Percentiles rank a stretch among this genome's conserved stretches.
Conservation (phyloP, 371 early-diverging fungal species). For the Mycotypha africana region DNA sequence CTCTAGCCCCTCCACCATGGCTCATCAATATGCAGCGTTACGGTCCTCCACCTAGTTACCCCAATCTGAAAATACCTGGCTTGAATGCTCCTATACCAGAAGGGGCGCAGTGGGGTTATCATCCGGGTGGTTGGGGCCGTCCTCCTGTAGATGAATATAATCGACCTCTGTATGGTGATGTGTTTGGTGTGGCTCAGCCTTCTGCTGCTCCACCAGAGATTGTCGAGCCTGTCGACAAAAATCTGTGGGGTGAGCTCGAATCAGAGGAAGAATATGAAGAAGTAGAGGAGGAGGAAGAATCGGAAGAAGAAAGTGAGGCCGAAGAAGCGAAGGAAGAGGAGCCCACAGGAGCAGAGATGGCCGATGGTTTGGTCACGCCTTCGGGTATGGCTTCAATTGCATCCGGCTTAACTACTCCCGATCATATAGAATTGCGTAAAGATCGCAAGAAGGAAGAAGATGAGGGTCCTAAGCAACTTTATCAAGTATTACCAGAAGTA, state of each 20-base stretch:
- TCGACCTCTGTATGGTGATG: conserved; percentile 94
- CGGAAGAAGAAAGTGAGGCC: conserved; percentile 56
- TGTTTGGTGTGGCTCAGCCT: conserved; percentile 70
- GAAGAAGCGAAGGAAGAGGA: conserved; percentile 42
- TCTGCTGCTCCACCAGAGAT: conserved; percentile 39
- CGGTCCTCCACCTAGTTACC: conserved; percentile 97
- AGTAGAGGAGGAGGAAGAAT: conserved; percentile 56
- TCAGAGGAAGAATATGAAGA: conserved; percentile 60
- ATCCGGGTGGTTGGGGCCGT: conserved; percentile 98
- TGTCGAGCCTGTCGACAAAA: conserved; percentile 67
- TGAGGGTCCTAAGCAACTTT: conserved; percentile 74
- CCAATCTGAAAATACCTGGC: conserved; percentile 90
- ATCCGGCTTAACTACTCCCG: conserved; percentile 89
- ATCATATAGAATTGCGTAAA: conserved; percentile 89
- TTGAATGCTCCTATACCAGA: conserved; percentile 96
- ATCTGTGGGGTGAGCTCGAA: conserved; percentile 84
- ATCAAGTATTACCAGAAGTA: conserved; percentile 84
- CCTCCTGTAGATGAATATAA: conserved; percentile 96
- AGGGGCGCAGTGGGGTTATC: conserved; percentile 98
- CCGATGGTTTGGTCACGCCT: conserved; percentile 81
- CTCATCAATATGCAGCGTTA: conserved; percentile 97
- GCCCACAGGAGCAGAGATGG: conserved; percentile 29
- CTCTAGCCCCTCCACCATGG: conserved; percentile 97
- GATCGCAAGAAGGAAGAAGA: conserved; percentile 46
- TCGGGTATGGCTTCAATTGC: conserved; percentile 80